phyloP scores from a whole-genome alignment of 1,284 basidiomycete species.

The Chondrostereum purpureum region DNA sequence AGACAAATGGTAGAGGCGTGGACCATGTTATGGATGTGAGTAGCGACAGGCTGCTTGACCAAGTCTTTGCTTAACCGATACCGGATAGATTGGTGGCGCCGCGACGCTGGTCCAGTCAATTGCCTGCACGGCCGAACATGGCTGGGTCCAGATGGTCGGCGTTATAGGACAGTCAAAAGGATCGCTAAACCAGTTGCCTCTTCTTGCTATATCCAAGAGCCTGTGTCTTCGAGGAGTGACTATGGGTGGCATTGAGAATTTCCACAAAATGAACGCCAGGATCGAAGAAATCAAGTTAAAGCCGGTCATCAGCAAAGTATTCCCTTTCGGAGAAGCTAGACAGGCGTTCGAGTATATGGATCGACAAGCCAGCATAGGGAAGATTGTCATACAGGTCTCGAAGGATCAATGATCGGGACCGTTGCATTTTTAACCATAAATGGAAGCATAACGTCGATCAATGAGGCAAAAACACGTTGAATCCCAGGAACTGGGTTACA shows the following conservation, averaged over 20 bases:
- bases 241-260: neutral
- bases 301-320: neutral
- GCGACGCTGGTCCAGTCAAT: slow-evolving; percentile 42
- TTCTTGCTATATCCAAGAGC: no score
- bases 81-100: slow-evolving; percentile 48
- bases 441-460: no score
- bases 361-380: neutral
- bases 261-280: neutral
- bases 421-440: no score
- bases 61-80: no score
- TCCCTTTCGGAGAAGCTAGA: neutral
- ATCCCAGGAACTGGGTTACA: no score
- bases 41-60: no score
- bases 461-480: no score
- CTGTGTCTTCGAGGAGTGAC: neutral
- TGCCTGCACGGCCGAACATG: slow-evolving; percentile 33
- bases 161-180: no score
- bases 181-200: no score
- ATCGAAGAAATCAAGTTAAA: neutral
- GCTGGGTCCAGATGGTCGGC: slow-evolving; percentile 48
- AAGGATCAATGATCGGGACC: no score
- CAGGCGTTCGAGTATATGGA: neutral
- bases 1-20: slow-evolving; percentile 19
- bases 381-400: neutral
- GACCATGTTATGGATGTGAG: slow-evolving; percentile 23